Base-by-base conservation (phyloP, 2,329 filamentous ascomycete species). In the Apiospora koreana region DNA sequence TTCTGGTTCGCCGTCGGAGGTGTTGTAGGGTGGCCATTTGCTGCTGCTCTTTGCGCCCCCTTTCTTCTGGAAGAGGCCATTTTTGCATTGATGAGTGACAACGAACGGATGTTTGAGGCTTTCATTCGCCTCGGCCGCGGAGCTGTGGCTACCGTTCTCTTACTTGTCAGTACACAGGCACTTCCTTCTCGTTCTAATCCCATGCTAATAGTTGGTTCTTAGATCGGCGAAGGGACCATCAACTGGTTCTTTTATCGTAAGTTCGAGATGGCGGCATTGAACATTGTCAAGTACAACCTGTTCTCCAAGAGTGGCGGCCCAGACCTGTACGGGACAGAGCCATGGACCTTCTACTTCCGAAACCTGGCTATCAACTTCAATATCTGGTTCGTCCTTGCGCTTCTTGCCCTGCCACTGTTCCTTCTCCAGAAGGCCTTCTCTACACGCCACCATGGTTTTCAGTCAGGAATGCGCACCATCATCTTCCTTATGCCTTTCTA, bases 281-380 rank as follows among this genome's bases (percentile, higher is more conserved):
- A 98, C 78, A 98, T 99, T 77, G 91, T 99, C 77, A 89, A 92
- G 74, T 99, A 99, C 86, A 99, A 99, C 79, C 89, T 99, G 58
- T 95, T 99, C 79, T 93, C 93, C 9, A 90, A 90, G 8, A 88
- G 89, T 0, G 93, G 91, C 42, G 96, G 95, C 0, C 96, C 96
- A 0, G 89, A 97, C 69, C 93, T 99, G 45, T 99, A 98, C 77
- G 96, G 96, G 62, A 97, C 94, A 0, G 96, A 99, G 81, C 94
- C 95, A 1, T 98, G 95, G 96, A 92, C 95, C 68, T 99, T 98
- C 79, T 99, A 99, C 81, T 86, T 97, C 75, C 93, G 93, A 76
- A 99, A 99, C 76, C 84, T 99, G 58, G 83, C 92, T 21, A 86
- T 99, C 71, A 99, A 99, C 83, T 99, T 98, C 86, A 97, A 98